A percentile compares a stretch with the other conserved stretches of the same genome.
Evolutionary conservation across 306 rosid genomes (phyloP).

Genomic region (Cicer chorassanicum): DNA sequence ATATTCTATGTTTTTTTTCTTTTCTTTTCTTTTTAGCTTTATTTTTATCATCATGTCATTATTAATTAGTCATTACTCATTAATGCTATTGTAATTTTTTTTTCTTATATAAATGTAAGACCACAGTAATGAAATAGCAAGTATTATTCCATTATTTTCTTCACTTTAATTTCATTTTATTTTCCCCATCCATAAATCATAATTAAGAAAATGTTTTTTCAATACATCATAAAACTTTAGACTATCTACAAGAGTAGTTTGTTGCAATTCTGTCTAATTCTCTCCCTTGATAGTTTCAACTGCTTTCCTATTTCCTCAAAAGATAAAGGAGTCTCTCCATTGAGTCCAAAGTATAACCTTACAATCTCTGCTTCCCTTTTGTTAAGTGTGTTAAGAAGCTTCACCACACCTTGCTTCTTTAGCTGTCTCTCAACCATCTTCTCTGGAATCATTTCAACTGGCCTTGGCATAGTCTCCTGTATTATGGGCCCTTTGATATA

Average conservation of each 20-base stretch:
- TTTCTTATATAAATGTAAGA: no score
- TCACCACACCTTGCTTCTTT: conserved; percentile 59
- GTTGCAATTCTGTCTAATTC: conserved; percentile 67
- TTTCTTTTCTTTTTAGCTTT: no score
- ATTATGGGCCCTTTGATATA: not conserved
- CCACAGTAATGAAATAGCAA: no score
- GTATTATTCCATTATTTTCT: no score
- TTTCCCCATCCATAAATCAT: not conserved
- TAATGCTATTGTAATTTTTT: no score
- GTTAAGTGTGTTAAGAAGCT: conserved; percentile 58
- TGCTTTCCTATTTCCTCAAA: conserved; percentile 70
- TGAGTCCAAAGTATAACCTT: conserved; percentile 65
- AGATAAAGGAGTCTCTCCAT: conserved; percentile 60
- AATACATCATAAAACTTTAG: conserved; percentile 55
- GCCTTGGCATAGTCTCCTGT: conserved; percentile 73
- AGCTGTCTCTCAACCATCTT: conserved; percentile 57
- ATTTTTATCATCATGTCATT: no score
- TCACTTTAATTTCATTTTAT: not conserved
- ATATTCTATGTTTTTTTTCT: no score
- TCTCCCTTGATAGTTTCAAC: conserved; percentile 71
- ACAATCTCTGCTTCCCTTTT: conserved; percentile 66
- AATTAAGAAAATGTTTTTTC: conserved; percentile 6
- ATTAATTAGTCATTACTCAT: no score
- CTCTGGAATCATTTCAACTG: conserved; percentile 68
- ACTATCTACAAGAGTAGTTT: conserved; percentile 39